Evolutionary conservation across 2,329 filamentous ascomycete genomes (phyloP), one percentile per base, ranked within the genome.

Genomic region (Ciborinia camelliae): DNA sequence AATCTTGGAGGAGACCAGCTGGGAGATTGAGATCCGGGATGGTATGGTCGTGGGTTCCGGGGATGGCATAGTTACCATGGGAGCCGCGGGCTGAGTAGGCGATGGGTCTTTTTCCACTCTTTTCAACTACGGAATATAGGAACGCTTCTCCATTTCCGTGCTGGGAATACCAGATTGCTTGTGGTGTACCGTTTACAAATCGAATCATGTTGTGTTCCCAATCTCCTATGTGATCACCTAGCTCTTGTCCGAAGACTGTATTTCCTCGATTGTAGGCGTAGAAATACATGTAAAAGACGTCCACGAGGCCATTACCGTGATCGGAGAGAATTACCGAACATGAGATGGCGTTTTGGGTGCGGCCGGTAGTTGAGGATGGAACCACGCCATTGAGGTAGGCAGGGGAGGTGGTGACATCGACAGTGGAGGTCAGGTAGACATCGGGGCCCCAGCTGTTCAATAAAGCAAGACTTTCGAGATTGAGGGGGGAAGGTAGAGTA

Each of bases 191-290:
- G 62, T 86, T 78, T 20, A 77, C 60, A 74, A 90, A 90, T 14
- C 87, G 85, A 39, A 90, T 78, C 85, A 88, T 87, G 63, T 83
- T 86, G 73, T 89, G 86, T 72, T 89, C 86, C 85, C 84, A 87
- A 71, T 87, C 85, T 10, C 86, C 87, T 37, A 90, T 82, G 72
- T 90, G 87, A 72, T 76, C 70, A 3, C 74, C 74, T 3, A 76
- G 66, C 53, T 75, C 74, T n/a, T 70, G 67, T 26, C 65, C 67
- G 3, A 75, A 60, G 2, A 76, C 73, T 1, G 64, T 74, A 52
- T 74, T 75, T 30, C 74, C 74, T 62, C 69, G 71, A 23, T 76
- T 74, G 50, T 72, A 76, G 37, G 74, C 72, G 60, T 76, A 76
- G 64, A 76, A 76, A 64, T 76, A 75, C 73, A 75, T 74, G 63